These are phyloP conservation scores for Fistulinella cinereoalba DNA, from an alignment of 1,284 basidiomycete species.

Conservation along the genomic window DNA sequence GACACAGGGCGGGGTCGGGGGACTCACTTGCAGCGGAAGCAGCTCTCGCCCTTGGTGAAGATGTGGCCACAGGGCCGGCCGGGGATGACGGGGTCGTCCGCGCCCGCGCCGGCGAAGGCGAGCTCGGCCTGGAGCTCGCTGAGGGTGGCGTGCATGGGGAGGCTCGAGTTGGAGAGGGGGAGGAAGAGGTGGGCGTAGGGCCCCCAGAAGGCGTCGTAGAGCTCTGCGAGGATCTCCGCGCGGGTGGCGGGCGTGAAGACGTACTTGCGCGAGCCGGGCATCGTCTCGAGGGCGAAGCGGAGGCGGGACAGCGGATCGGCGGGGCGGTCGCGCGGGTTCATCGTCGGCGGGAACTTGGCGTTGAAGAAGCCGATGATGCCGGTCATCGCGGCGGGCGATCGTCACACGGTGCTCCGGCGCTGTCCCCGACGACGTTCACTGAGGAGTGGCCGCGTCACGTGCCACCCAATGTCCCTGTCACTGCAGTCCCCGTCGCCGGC, in stretches of 20 bases:
- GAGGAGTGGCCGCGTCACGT: no score
- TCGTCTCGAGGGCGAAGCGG: conserved; percentile 70
- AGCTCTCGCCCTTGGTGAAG: conserved; percentile 82
- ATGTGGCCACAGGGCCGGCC: conserved; percentile 74
- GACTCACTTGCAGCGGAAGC: conserved; percentile 88
- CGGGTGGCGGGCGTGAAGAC: conserved; percentile 67
- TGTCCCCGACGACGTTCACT: not conserved
- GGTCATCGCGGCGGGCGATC: conserved; percentile 35
- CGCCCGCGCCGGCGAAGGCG: conserved; percentile 53
- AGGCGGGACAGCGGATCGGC: conserved; percentile 66
- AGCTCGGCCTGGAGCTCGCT: conserved; percentile 63
- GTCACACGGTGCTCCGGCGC: conserved; percentile 1
- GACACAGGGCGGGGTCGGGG: no score
- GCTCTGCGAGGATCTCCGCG: conserved; percentile 72
- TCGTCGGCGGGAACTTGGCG: conserved; percentile 47
- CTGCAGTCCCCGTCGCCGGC: conserved; percentile 30
- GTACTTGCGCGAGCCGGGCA: conserved; percentile 74
- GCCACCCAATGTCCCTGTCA: conserved; percentile 26
- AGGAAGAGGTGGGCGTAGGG: conserved; percentile 66
- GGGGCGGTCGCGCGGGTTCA: conserved; percentile 51
- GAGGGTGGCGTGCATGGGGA: conserved; percentile 59
- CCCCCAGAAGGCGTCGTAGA: conserved; percentile 80
- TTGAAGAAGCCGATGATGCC: conserved; percentile 47
- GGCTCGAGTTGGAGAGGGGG: conserved; percentile 55
- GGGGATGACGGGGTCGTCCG: conserved; percentile 54